A percentile compares a stretch with the other conserved stretches of the same genome.
Evolutionary conservation across 1,284 basidiomycete species (phyloP).

Genomic region (Sporisorium reilianum): DNA sequence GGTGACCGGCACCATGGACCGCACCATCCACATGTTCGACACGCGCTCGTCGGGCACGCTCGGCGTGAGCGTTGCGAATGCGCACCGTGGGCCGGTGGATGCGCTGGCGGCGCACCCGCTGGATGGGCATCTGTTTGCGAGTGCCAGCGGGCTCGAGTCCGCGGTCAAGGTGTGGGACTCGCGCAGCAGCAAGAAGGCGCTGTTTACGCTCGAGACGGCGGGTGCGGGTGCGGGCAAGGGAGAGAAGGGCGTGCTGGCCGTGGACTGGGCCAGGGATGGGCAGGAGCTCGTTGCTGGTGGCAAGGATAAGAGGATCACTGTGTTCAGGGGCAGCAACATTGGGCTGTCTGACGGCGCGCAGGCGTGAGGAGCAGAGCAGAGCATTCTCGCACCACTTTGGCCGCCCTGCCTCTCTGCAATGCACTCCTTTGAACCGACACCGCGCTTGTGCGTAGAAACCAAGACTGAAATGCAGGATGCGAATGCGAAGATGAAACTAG

Average conservation of each 20-base stretch:
- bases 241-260: conserved; percentile 49
- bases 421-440: neutral
- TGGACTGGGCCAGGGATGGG: conserved; percentile 62
- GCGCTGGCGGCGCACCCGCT: conserved; percentile 50
- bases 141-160: conserved; percentile 50
- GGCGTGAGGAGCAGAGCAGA: neutral
- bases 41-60: conserved; percentile 31
- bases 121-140: conserved; percentile 52
- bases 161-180: conserved; percentile 64
- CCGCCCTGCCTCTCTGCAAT: neutral
- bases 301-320: conserved; percentile 57
- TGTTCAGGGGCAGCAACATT: conserved; percentile 50
- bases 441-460: neutral
- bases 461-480: conserved; percentile 48
- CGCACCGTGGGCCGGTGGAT: conserved; percentile 56
- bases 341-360: conserved; percentile 3
- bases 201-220: conserved; percentile 55
- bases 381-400: neutral
- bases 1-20: conserved; percentile 59
- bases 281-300: conserved; percentile 64
- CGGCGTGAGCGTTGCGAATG: conserved; percentile 34
- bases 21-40: conserved; percentile 63
- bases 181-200: conserved; percentile 56
- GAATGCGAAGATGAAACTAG: neutral
- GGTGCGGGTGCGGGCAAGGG: neutral